Conservation (phyloP, 1,284 basidiomycete species). For the Exobasidium cylindrosporum region DNA sequence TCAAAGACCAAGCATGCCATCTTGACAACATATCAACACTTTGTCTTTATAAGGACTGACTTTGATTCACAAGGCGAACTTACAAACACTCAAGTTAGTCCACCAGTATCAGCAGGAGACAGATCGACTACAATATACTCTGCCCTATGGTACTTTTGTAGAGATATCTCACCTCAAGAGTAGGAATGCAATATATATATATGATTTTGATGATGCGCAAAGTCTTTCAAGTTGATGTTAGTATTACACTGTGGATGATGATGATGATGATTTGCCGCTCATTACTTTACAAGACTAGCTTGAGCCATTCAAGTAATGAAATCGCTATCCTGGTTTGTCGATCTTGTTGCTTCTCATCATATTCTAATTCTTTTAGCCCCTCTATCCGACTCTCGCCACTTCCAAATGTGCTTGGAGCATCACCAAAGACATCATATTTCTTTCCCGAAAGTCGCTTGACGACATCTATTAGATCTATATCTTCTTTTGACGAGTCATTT, state of each 20-base stretch:
- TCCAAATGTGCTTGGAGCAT: slow-evolving; percentile 18
- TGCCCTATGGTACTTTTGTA: slow-evolving; percentile 10
- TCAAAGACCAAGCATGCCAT: slow-evolving; percentile 8
- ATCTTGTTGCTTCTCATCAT: neutral
- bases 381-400: neutral
- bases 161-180: slow-evolving; percentile 12
- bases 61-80: neutral
- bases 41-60: slow-evolving; percentile 15
- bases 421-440: slow-evolving; percentile 36
- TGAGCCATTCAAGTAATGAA: neutral
- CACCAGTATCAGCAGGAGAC: slow-evolving; percentile 5
- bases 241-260: no score
- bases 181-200: neutral
- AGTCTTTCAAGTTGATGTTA: no score
- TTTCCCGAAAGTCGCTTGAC: slow-evolving; percentile 20
- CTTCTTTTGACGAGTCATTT: slow-evolving; percentile 14
- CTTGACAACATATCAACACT: slow-evolving; percentile 20
- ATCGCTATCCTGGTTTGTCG: neutral
- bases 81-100: slow-evolving; percentile 4
- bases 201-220: no score
- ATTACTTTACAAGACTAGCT: neutral
- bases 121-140: slow-evolving; percentile 12
- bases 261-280: neutral
- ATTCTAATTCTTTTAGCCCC: neutral
- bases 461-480: slow-evolving; percentile 15